Percentiles rank a stretch among this genome's conserved stretches.
Evolutionary conservation across 2,329 filamentous ascomycete genomes (phyloP).

Genomic region (Cercospora zeina): DNA sequence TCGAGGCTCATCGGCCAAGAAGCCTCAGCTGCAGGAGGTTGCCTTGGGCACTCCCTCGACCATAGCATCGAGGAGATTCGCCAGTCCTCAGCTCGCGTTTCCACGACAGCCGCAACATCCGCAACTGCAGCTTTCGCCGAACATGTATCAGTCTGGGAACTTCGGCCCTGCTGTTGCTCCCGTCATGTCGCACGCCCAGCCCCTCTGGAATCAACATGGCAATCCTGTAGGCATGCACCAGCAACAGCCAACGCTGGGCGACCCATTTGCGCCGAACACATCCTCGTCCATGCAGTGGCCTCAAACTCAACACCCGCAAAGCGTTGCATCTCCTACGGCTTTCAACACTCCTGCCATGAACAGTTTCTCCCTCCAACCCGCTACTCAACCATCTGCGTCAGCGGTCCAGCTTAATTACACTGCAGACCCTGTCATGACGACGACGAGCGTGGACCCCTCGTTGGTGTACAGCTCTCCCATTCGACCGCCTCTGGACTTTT

Average conservation of each 20-base stretch:
- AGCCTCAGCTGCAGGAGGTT: conserved; percentile 45
- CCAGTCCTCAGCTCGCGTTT: conserved; percentile 35
- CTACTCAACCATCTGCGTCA: conserved; percentile 32
- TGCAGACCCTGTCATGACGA: conserved; percentile 31
- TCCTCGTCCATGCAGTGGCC: conserved; percentile 28
- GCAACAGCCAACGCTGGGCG: conserved; percentile 32
- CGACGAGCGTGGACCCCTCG: conserved; percentile 51
- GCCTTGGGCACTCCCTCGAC: conserved; percentile 47
- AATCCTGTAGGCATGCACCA: conserved; percentile 28
- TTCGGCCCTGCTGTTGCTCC: conserved; percentile 59
- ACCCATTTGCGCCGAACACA: conserved; percentile 36
- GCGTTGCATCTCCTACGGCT: conserved; percentile 23
- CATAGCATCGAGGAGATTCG: conserved; percentile 37
- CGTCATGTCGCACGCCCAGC: conserved; percentile 55
- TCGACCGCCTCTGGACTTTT: conserved; percentile 21
- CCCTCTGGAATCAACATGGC: conserved; percentile 44
- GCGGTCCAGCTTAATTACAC: conserved; percentile 29
- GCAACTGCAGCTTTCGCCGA: conserved; percentile 59
- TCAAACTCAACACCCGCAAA: conserved; percentile 16
- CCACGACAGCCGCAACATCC: conserved; percentile 50
- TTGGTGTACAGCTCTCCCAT: conserved; percentile 45
- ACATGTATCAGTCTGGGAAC: conserved; percentile 56
- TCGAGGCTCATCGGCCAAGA: conserved; percentile 55
- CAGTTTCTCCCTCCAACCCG: conserved; percentile 35
- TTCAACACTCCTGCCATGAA: conserved; percentile 40